phyloP scores from a whole-genome alignment of 805 yeast genomes.

The Saturnispora diversa region DNA sequence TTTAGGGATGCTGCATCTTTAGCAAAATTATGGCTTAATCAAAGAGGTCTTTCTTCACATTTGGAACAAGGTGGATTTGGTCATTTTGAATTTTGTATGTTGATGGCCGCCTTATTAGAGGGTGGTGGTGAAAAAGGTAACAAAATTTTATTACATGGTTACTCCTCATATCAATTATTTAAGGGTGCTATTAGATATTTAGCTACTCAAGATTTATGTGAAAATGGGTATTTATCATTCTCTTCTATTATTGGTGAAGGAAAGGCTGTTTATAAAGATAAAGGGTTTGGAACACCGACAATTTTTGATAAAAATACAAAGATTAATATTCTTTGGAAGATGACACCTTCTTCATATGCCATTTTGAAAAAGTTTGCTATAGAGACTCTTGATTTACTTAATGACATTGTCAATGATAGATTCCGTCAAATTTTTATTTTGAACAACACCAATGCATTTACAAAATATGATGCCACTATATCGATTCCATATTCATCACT shows the following conservation, averaged over 20 bases:
- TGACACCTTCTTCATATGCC: conserved; percentile 61
- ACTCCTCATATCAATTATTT: conserved; percentile 87
- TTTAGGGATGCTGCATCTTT: conserved; percentile 81
- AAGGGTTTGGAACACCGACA: conserved; percentile 66
- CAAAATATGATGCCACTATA: conserved; percentile 62
- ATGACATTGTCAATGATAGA: conserved; percentile 76
- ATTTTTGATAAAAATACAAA: conserved; percentile 69
- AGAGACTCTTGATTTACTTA: conserved; percentile 58
- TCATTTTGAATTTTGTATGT: conserved; percentile 75
- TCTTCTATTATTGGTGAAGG: conserved; percentile 45
- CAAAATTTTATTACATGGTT: conserved; percentile 74
- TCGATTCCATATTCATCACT: conserved; percentile 41
- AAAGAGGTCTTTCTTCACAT: conserved; percentile 68
- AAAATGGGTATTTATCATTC: conserved; percentile 59
- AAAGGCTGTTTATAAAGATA: conserved; percentile 36
- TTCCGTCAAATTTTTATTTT: conserved; percentile 70
- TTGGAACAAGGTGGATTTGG: conserved; percentile 75
- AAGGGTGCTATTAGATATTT: conserved; percentile 78
- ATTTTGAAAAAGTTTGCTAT: conserved; percentile 56
- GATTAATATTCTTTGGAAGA: conserved; percentile 73
- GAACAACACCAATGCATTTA: conserved; percentile 41
- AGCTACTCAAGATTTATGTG: conserved; percentile 67
- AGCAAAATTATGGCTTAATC: conserved; percentile 85
- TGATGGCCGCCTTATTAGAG: conserved; percentile 72
- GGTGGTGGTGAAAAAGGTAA: conserved; percentile 78